phyloP scores from a whole-genome alignment of 768 basidiomycete species.

The Porphyrellus cyaneotinctus region DNA sequence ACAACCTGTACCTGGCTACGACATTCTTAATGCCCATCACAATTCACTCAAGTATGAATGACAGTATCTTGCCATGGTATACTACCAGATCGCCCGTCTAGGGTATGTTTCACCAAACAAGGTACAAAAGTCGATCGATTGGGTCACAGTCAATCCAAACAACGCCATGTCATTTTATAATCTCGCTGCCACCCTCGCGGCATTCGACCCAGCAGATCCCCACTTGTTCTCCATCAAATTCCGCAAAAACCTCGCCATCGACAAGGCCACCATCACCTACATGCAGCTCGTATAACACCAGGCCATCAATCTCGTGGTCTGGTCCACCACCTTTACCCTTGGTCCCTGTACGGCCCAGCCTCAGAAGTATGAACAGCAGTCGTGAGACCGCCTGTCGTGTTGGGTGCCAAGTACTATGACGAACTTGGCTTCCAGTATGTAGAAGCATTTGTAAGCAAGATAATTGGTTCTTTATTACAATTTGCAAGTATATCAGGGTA shows the following conservation, averaged over 20 bases:
- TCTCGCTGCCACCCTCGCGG: slow-evolving; percentile 57
- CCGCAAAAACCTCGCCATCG: slow-evolving; percentile 48
- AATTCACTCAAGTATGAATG: slow-evolving; percentile 75
- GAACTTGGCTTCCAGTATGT: too few species aligned
- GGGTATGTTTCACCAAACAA: slow-evolving; percentile 60
- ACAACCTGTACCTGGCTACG: slow-evolving; percentile 52
- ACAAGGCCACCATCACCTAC: slow-evolving; percentile 18
- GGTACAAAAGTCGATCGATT: slow-evolving; percentile 60
- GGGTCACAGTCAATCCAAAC: slow-evolving; percentile 62
- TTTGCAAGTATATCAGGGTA: too few species aligned
- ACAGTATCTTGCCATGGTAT: slow-evolving; percentile 57
- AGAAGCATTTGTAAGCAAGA: too few species aligned
- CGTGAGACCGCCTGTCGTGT: too few species aligned
- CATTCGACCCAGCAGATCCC: slow-evolving; percentile 67
- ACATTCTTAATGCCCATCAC: slow-evolving; percentile 62
- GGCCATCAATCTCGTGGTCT: too few species aligned
- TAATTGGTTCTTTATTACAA: too few species aligned
- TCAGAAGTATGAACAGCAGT: too few species aligned
- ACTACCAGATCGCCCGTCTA: slow-evolving; percentile 59
- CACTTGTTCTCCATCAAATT: slow-evolving; percentile 39
- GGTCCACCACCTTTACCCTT: too few species aligned
- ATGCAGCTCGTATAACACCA: too few species aligned
- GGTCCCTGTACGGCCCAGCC: too few species aligned
- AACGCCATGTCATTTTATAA: slow-evolving; percentile 70
- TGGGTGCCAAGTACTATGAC: too few species aligned